Percentiles rank a stretch among this genome's conserved stretches.
Evolutionary conservation across 2,329 filamentous ascomycete species (phyloP).

Genomic region (Aureobasidium sp.): DNA sequence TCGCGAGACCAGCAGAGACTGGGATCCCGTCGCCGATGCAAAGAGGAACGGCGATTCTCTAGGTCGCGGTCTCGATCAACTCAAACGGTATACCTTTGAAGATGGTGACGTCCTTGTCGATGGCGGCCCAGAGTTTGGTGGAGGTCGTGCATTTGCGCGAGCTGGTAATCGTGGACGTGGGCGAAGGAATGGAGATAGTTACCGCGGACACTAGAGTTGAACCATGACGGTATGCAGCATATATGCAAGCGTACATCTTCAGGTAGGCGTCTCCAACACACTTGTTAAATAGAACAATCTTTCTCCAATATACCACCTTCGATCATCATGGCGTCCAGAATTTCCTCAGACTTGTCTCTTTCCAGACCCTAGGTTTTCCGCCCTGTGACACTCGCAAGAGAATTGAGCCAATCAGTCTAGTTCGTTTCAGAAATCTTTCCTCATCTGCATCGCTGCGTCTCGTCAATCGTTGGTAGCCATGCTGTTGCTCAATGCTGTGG

Average conservation of each 20-base stretch:
- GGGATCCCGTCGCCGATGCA: slow-evolving; percentile 25
- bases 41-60: slow-evolving; percentile 25
- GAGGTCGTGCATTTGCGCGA: slow-evolving; percentile 18
- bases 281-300: neutral
- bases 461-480: too few relatives aligned
- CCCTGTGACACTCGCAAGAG: too few relatives aligned
- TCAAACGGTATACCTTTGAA: slow-evolving; percentile 39
- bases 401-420: too few relatives aligned
- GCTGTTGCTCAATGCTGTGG: too few relatives aligned
- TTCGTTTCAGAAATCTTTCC: too few relatives aligned
- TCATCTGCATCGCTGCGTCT: too few relatives aligned
- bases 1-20: slow-evolving; percentile 36
- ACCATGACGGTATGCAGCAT: neutral
- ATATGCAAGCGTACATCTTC: neutral
- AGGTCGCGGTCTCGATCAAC: slow-evolving; percentile 28
- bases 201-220: neutral
- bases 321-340: too few relatives aligned
- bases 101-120: slow-evolving; percentile 39
- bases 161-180: slow-evolving; percentile 19
- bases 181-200: slow-evolving; percentile 12
- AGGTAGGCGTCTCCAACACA: neutral
- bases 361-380: too few relatives aligned
- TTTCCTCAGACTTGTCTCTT: too few relatives aligned
- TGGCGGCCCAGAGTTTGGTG: slow-evolving; percentile 30
- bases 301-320: neutral